A percentile compares a stretch with the other conserved stretches of the same genome.
Conservation (phyloP, 1,139 yeast species). For the Scheffersomyces illinoinensis region DNA sequence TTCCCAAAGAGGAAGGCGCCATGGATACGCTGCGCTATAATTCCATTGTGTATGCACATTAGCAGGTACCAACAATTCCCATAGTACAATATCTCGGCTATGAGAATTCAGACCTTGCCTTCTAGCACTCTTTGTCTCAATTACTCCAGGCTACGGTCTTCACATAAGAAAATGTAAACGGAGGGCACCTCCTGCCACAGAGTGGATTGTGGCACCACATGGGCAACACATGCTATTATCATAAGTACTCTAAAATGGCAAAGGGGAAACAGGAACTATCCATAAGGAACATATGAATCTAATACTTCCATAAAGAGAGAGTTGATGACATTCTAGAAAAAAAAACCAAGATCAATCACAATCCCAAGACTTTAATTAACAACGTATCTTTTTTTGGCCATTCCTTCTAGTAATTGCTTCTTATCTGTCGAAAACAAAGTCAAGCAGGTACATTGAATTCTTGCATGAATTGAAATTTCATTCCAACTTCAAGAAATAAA, state of each 20-base stretch:
- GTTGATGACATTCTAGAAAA: not conserved
- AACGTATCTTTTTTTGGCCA: not conserved
- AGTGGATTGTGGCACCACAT: too few relatives aligned
- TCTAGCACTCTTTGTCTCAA: not conserved
- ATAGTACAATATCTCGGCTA: not conserved
- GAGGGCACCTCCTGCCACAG: too few relatives aligned
- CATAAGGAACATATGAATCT: too few relatives aligned
- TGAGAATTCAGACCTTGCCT: not conserved
- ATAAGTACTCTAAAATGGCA: not conserved
- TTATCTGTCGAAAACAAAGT: not conserved
- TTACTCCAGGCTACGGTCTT: too few relatives aligned
- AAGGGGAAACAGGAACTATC: not conserved
- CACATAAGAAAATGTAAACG: not conserved
- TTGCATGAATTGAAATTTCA: not conserved
- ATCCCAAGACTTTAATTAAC: not conserved
- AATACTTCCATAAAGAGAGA: not conserved
- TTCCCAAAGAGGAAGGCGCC: not conserved
- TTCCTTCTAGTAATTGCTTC: not conserved
- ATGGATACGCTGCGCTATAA: not conserved
- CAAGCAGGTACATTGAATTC: not conserved
- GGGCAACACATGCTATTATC: too few relatives aligned
- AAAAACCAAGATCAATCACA: not conserved
- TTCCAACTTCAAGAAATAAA: not conserved
- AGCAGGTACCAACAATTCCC: not conserved
- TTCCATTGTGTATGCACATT: not conserved